These are phyloP conservation scores for Collariella sp. DNA, from an alignment of 495 filamentous ascomycete genomes.

Conservation along the genomic window DNA sequence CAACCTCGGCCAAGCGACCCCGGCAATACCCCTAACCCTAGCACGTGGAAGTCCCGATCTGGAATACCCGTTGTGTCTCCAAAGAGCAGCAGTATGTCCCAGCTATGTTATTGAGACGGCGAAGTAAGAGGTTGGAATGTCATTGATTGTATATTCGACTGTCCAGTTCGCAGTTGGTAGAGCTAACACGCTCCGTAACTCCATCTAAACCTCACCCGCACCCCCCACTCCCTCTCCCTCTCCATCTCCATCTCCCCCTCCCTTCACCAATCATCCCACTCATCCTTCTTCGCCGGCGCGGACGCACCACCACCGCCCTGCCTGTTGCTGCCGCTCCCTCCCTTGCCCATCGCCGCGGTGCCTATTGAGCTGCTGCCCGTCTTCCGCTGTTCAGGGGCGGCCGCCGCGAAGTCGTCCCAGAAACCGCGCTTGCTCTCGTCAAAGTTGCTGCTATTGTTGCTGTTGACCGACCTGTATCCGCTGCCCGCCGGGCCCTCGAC, in stretches of 20 bases:
- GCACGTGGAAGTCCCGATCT: neutral
- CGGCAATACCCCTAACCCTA: constrained; percentile 21
- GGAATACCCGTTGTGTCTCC: too few species aligned
- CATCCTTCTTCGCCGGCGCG: constrained; percentile 39
- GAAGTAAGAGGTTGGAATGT: too few species aligned
- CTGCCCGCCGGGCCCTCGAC: constrained; percentile 52
- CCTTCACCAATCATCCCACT: constrained; percentile 58
- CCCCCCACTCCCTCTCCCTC: neutral
- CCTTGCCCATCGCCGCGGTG: constrained; percentile 62
- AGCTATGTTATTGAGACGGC: neutral
- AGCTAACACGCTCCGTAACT: neutral
- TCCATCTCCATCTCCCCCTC: neutral
- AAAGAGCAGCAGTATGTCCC: neutral
- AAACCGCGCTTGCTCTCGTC: constrained; percentile 70
- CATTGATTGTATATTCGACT: too few species aligned
- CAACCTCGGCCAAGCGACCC: constrained; percentile 29
- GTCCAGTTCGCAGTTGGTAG: neutral
- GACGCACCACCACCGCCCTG: constrained; percentile 22
- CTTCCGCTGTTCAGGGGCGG: constrained; percentile 41
- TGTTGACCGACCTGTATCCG: constrained; percentile 28
- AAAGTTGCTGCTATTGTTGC: constrained; percentile 17
- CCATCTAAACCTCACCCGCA: neutral
- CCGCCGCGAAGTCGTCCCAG: constrained; percentile 71
- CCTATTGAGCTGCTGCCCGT: constrained; percentile 49
- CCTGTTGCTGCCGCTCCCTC: constrained; percentile 25